These are phyloP conservation scores for Limonium bicolor DNA, from an alignment of 148 eudicot genomes.

Conservation along the genomic window DNA sequence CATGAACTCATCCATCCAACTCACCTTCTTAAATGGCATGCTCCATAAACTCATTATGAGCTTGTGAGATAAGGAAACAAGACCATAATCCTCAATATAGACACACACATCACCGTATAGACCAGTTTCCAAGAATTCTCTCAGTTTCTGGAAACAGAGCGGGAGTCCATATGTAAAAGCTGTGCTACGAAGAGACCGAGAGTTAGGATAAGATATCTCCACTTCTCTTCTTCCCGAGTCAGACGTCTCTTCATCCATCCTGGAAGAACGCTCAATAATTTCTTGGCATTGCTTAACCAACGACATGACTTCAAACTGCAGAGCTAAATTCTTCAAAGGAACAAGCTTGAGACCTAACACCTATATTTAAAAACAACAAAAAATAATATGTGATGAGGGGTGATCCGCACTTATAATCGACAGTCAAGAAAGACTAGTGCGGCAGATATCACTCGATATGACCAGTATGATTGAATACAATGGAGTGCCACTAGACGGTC, in stretches of 20 bases:
- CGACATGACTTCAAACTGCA: slow-evolving; percentile 52
- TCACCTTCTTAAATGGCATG: slow-evolving; percentile 75
- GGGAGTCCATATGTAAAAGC: slow-evolving; percentile 55
- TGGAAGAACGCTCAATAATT: slow-evolving; percentile 52
- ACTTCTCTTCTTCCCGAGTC: slow-evolving; percentile 62
- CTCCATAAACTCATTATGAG: slow-evolving; percentile 80
- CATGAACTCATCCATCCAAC: slow-evolving; percentile 5
- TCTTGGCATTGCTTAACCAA: slow-evolving; percentile 75
- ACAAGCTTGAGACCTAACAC: slow-evolving; percentile 47
- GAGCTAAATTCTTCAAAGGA: slow-evolving; percentile 37
- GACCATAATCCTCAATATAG: slow-evolving; percentile 43
- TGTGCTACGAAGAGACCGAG: slow-evolving; percentile 29
- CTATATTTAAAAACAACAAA: slow-evolving; percentile 18
- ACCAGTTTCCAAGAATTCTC: slow-evolving; percentile 24
- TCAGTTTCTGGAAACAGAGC: slow-evolving; percentile 28
- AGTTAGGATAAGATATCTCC: slow-evolving; percentile 56
- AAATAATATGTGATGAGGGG: too few species aligned
- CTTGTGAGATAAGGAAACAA: slow-evolving; percentile 45
- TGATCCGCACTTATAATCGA: too few species aligned
- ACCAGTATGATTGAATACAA: too few species aligned
- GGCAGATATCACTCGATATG: too few species aligned
- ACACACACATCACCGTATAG: slow-evolving; percentile 58
- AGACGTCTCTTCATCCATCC: slow-evolving; percentile 50
- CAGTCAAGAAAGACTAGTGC: too few species aligned
- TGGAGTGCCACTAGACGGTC: too few species aligned